Conservation (phyloP, 2,329 filamentous ascomycete species). For the Aspergillus versicolor region DNA sequence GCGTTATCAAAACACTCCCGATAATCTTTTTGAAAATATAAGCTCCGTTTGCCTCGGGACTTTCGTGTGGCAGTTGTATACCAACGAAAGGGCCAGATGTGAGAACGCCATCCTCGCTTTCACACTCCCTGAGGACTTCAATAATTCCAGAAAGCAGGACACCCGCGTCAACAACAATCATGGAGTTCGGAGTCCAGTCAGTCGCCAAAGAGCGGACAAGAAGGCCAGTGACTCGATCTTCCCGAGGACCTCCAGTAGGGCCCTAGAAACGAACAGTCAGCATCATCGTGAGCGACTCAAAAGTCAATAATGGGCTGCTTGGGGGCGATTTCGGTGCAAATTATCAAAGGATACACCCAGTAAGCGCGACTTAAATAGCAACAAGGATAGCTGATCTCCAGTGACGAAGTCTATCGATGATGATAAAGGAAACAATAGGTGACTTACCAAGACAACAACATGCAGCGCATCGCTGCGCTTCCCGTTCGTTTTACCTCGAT, state of each 20-base stretch:
- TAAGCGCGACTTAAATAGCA: not conserved
- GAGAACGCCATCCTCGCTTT: slow-evolving; percentile 26
- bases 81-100: slow-evolving; percentile 76
- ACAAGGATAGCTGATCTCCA: not conserved
- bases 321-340: not conserved
- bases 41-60: slow-evolving; percentile 73
- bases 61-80: slow-evolving; percentile 66
- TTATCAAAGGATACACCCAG: not conserved
- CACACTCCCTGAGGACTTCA: slow-evolving; percentile 63
- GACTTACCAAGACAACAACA: slow-evolving; percentile 71
- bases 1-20: slow-evolving; percentile 87
- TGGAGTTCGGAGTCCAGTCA: slow-evolving; percentile 76
- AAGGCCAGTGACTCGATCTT: slow-evolving; percentile 86
- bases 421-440: slow-evolving; percentile 9
- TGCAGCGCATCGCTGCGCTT: slow-evolving; percentile 48
- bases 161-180: slow-evolving; percentile 91
- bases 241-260: slow-evolving; percentile 81
- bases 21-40: slow-evolving; percentile 77
- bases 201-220: slow-evolving; percentile 78
- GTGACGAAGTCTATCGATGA: slow-evolving; percentile 6
- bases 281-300: slow-evolving; percentile 18
- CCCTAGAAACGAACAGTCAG: slow-evolving; percentile 58
- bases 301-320: slow-evolving; percentile 8
- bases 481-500: not conserved
- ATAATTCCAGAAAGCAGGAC: slow-evolving; percentile 83